phyloP scores from a whole-genome alignment of 2,329 filamentous ascomycete genomes.

The Aspergillus carbonarius region DNA sequence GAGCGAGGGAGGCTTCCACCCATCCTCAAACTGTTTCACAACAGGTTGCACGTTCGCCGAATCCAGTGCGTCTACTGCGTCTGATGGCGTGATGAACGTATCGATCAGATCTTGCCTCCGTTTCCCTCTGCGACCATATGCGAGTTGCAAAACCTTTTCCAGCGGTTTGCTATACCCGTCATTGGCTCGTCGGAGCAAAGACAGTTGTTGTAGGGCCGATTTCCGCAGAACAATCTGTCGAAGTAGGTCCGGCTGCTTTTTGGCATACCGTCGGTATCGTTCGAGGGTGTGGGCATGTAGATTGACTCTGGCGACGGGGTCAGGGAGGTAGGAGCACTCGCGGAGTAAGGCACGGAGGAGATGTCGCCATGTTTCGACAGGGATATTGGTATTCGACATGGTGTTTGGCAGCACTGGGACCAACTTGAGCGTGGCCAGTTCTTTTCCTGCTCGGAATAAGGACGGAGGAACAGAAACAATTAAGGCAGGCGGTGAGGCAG shows the following conservation, averaged over 20 bases:
- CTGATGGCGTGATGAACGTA: conserved; percentile 30
- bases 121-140: conserved; percentile 59
- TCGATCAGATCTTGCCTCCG: conserved; percentile 51
- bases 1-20: conserved; percentile 36
- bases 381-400: conserved; percentile 22
- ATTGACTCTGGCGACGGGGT: conserved; percentile 53
- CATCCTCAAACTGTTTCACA: conserved; percentile 18
- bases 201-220: conserved; percentile 40
- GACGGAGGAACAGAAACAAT: too few relatives aligned
- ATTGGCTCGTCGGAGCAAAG: conserved; percentile 53
- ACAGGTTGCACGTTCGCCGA: not conserved
- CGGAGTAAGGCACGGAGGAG: conserved; percentile 58
- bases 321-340: conserved; percentile 61
- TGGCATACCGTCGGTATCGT: conserved; percentile 48
- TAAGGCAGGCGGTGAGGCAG: conserved; percentile 2
- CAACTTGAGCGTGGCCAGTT: too few relatives aligned
- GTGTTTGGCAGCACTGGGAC: not conserved
- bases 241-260: conserved; percentile 22
- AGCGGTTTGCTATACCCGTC: conserved; percentile 54
- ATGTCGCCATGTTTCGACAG: conserved; percentile 39
- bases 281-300: conserved; percentile 49
- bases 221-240: conserved; percentile 24
- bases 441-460: too few relatives aligned
- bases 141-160: conserved; percentile 52
- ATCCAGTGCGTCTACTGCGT: conserved; percentile 21